Percentiles rank a stretch among this genome's conserved stretches.
phyloP scores from a whole-genome alignment of 352 stramenopile species.

The Phytophthora podocarpi region DNA sequence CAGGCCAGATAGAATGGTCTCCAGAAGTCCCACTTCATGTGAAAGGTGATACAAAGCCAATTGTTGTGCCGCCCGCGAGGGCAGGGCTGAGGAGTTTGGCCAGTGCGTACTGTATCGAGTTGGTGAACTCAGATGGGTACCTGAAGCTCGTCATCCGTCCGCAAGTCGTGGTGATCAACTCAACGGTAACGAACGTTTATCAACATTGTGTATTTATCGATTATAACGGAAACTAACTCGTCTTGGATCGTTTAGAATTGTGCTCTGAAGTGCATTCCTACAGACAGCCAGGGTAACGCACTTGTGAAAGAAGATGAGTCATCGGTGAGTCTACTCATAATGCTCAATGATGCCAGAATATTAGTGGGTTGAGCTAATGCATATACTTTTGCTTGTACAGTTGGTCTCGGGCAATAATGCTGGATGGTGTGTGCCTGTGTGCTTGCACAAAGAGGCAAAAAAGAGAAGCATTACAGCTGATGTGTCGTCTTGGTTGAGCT shows the following conservation, averaged over 20 bases:
- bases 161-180: constrained; percentile 61
- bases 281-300: constrained; percentile 27
- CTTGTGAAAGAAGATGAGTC: constrained; percentile 13
- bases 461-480: constrained; percentile 53
- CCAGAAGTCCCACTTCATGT: constrained; percentile 33
- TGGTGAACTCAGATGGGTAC: constrained; percentile 38
- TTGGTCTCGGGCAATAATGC: constrained; percentile 31
- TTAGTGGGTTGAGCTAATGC: constrained; percentile 3
- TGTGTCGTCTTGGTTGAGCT: constrained; percentile 62
- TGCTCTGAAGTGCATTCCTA: constrained; percentile 31
- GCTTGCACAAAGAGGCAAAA: constrained; percentile 48
- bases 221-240: constrained; percentile 8
- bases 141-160: constrained; percentile 50
- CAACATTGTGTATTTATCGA: not conserved
- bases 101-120: constrained; percentile 39
- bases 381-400: constrained; percentile 17
- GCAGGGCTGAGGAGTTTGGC: constrained; percentile 21
- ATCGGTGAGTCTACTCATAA: constrained; percentile 16
- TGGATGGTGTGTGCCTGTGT: constrained; percentile 54
- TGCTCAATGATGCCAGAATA: not conserved
- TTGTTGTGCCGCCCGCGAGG: constrained; percentile 22
- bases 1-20: constrained; percentile 28
- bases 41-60: constrained; percentile 41
- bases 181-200: constrained; percentile 44
- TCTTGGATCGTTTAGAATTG: constrained; percentile 17